A percentile compares a stretch with the other conserved stretches of the same genome.
These are phyloP conservation scores for Mortierella sp. DNA, from an alignment of 371 early-diverging fungal genomes.

Conservation along the genomic window DNA sequence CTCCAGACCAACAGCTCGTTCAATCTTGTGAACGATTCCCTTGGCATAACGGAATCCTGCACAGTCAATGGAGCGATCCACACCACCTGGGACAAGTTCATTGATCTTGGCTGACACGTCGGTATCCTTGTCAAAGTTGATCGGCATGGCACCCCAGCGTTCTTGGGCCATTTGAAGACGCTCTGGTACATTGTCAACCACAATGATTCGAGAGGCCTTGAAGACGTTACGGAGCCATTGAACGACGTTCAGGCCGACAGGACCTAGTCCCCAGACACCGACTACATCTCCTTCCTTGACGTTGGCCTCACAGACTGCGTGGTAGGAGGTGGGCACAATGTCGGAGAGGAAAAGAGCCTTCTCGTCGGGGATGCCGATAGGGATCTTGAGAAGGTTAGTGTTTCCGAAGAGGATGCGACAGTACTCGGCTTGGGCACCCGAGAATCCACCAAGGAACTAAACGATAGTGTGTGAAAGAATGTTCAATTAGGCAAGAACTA, in stretches of 20 bases:
- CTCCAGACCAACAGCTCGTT: slow-evolving; percentile 63
- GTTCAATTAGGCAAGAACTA: neutral
- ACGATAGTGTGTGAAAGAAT: neutral
- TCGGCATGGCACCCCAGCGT: slow-evolving; percentile 57
- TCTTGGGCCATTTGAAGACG: slow-evolving; percentile 60
- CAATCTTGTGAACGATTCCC: slow-evolving; percentile 58
- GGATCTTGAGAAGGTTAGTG: slow-evolving; percentile 65
- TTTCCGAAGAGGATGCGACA: slow-evolving; percentile 68
- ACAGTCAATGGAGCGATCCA: slow-evolving; percentile 66
- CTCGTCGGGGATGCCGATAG: slow-evolving; percentile 61
- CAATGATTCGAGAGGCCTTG: slow-evolving; percentile 65
- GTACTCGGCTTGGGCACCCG: slow-evolving; percentile 71
- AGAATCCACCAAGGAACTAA: slow-evolving; percentile 51
- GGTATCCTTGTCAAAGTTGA: slow-evolving; percentile 58
- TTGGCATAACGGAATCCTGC: slow-evolving; percentile 69
- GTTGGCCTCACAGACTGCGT: slow-evolving; percentile 59
- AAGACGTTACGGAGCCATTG: slow-evolving; percentile 62
- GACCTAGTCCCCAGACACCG: slow-evolving; percentile 71
- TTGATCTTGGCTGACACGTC: slow-evolving; percentile 57
- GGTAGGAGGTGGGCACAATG: slow-evolving; percentile 68
- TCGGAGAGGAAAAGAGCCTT: slow-evolving; percentile 67
- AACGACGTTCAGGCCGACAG: slow-evolving; percentile 64
- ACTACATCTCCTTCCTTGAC: slow-evolving; percentile 60
- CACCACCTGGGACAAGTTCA: slow-evolving; percentile 58
- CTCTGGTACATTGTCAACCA: slow-evolving; percentile 60